Base-by-base conservation (phyloP, 2,329 filamentous ascomycete genomes). In the Sclerotinia subarctica region DNA sequence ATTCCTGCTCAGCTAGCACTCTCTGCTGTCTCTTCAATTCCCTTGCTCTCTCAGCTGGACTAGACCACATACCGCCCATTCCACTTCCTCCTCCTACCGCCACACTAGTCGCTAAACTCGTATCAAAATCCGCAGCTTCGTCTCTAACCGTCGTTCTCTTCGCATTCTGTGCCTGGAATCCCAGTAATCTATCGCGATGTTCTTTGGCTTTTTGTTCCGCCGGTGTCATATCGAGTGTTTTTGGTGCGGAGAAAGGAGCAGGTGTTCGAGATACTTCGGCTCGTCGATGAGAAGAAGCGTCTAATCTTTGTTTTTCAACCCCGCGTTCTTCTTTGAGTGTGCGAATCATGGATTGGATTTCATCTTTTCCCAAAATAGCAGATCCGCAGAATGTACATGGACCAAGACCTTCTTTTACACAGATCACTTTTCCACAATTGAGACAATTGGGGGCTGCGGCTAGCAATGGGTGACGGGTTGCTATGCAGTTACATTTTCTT, bases 391-490 rank as follows among this genome's bases (percentile, higher is more conserved):
- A 97, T 0, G 94, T 97, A 78, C 95, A 99, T 0, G 94, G 94
- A 0, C 94, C 94, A 0, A 98, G 83, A 0, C 95, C 95, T 79
- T 99, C 94, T 75, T 95, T 94, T 32, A 96, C 88, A 78, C 95
- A 99, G 66, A 98, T 90, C 17, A 99, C 93, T 78, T 98, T 98
- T 69, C 95, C 95, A 75, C 95, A 99, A 56, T 86, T 89, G 21
- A 96, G 81, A 77, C 95, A 99, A 77, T 98, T 99, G 0, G 95
- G 95, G 0, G 94, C 93, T 0, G 94, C 93, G n/a, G 87, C 87
- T 56, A 97, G 90, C 3, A 98, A 85, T 0, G 94, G 92, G 78
- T 99, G 95, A 1, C 92, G 87, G 0, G 91, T 88, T 0, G 92
- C 95, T 75, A 96, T 93, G 78, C 95, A 99, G 74, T 91, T 91